Conservation (phyloP, 805 yeast genomes). For the Saccharomycopsis sp. region DNA sequence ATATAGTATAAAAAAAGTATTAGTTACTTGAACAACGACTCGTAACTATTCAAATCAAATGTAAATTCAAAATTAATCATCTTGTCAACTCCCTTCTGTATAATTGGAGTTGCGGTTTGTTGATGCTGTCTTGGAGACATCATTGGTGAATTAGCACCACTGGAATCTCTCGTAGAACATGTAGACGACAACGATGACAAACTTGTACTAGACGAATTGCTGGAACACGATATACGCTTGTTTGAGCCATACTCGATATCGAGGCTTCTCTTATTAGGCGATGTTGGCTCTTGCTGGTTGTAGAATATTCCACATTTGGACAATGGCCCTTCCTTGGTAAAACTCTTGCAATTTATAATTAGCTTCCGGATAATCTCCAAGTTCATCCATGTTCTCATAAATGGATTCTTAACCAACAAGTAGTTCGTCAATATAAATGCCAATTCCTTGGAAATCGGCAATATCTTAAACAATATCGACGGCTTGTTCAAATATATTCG, state of each 20-base stretch:
- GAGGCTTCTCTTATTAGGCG: not conserved
- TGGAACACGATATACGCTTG: not conserved
- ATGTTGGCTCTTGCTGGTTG: not conserved
- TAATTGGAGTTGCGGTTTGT: not conserved
- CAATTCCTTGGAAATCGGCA: conserved; percentile 66
- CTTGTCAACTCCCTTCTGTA: conserved; percentile 1
- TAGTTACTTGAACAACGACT: conserved; percentile 1
- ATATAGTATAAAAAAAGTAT: no score
- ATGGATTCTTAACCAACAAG: conserved; percentile 18
- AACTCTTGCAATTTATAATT: conserved; percentile 17
- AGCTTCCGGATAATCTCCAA: conserved; percentile 13
- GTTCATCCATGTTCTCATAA: conserved; percentile 11
- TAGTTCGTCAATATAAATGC: conserved; percentile 39
- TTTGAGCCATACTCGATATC: not conserved
- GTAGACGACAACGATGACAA: conserved; percentile 3
- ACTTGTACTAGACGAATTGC: conserved; percentile 2
- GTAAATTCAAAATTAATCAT: conserved; percentile 12
- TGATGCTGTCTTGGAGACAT: not conserved
- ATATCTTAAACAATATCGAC: conserved; percentile 50
- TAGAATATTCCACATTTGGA: conserved; percentile 4
- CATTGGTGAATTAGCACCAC: not conserved
- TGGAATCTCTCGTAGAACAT: not conserved
- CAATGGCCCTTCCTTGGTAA: conserved; percentile 14
- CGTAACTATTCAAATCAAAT: conserved; percentile 3
- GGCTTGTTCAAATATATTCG: conserved; percentile 52